phyloP scores from a whole-genome alignment of 352 stramenopile species.

The Globisporangium paroecandrum region DNA sequence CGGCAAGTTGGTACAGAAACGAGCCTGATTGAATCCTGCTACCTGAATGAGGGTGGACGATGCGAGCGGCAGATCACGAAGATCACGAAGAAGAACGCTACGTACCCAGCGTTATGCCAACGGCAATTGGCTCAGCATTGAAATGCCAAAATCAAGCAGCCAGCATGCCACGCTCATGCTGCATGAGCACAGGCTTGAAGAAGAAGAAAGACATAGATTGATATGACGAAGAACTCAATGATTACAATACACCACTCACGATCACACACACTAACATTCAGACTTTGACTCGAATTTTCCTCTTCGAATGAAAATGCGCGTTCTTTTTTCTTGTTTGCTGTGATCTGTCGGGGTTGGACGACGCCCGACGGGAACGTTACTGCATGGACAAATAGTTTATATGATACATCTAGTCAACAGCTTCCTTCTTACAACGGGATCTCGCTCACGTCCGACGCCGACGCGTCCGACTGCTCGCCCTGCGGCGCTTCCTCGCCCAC shows the following conservation, averaged over 20 bases:
- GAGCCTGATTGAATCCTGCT: background rate
- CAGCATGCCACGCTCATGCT: background rate
- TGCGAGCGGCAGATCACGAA: background rate
- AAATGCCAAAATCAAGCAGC: background rate
- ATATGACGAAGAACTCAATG: background rate
- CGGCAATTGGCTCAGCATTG: background rate
- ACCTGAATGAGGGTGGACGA: background rate
- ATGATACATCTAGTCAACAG: constrained; percentile 2
- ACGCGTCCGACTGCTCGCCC: constrained; percentile 12
- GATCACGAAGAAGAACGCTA: background rate
- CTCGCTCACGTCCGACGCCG: constrained; percentile 14
- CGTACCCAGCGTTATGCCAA: background rate
- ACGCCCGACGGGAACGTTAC: background rate
- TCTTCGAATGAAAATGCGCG: background rate
- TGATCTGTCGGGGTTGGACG: background rate
- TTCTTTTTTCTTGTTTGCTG: background rate
- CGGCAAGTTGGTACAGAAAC: background rate
- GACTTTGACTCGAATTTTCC: background rate
- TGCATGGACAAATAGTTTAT: constrained; percentile 1
- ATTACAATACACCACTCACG: background rate
- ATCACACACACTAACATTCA: background rate
- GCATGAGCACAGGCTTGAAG: too few species aligned
- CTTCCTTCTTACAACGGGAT: constrained; percentile 8
- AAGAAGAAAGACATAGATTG: too few species aligned
- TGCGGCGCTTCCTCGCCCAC: constrained; percentile 1